Conservation (phyloP, 2,329 filamentous ascomycete species). For the Phaeosphaeria sp. region DNA sequence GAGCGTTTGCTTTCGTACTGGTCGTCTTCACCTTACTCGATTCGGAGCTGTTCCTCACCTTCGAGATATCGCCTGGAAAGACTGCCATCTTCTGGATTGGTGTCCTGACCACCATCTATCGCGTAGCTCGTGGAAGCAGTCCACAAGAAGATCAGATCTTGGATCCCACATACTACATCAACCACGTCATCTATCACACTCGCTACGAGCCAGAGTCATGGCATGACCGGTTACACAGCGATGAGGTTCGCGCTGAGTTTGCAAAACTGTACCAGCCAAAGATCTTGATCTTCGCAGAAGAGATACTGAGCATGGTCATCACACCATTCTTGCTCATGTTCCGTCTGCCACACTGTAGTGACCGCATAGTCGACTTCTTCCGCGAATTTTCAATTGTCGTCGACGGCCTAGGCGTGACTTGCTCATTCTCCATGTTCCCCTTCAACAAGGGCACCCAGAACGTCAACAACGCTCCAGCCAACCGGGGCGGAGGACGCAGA, state of each 20-base stretch:
- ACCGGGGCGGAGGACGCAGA: slow-evolving; percentile 44
- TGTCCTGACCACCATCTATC: slow-evolving; percentile 82
- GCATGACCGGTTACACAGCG: slow-evolving; percentile 88
- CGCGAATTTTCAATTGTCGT: slow-evolving; percentile 97
- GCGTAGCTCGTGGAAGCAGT: slow-evolving; percentile 79
- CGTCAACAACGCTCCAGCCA: slow-evolving; percentile 55
- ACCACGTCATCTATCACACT: slow-evolving; percentile 89
- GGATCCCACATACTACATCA: slow-evolving; percentile 87
- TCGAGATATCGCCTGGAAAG: slow-evolving; percentile 87
- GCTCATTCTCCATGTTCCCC: slow-evolving; percentile 96
- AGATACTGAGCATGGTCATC: slow-evolving; percentile 89
- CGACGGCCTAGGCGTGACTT: slow-evolving; percentile 93
- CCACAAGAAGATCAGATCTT: slow-evolving; percentile 88
- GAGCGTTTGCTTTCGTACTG: slow-evolving; percentile 85
- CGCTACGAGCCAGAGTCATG: slow-evolving; percentile 91
- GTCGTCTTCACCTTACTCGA: slow-evolving; percentile 86
- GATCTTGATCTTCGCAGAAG: slow-evolving; percentile 88
- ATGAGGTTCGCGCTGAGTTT: slow-evolving; percentile 92
- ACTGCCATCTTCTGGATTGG: slow-evolving; percentile 92
- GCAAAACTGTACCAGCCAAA: slow-evolving; percentile 90
- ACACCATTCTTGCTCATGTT: slow-evolving; percentile 89
- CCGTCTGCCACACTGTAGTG: slow-evolving; percentile 85
- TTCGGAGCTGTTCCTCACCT: slow-evolving; percentile 86
- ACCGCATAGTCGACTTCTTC: slow-evolving; percentile 96
- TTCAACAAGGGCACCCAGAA: slow-evolving; percentile 80